Percentiles rank a stretch among this genome's conserved stretches.
These are phyloP conservation scores for Hypoxylon sp. DNA, from an alignment of 2,329 filamentous ascomycete species.

Conservation along the genomic window DNA sequence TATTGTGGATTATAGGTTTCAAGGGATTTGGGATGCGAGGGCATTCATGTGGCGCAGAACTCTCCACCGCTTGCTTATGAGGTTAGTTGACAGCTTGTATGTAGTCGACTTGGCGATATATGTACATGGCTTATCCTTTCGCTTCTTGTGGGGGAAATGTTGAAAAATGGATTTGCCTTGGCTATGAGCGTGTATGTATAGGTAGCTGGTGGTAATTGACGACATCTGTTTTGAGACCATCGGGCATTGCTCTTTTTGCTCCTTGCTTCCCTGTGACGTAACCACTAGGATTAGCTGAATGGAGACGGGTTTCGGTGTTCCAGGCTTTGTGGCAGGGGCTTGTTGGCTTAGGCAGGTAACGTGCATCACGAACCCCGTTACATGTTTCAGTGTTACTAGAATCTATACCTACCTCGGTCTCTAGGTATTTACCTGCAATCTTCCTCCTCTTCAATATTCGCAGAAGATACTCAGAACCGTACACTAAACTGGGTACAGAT, in stretches of 20 bases:
- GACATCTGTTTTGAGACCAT: neutral
- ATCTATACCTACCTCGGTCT: no score
- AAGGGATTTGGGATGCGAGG: neutral
- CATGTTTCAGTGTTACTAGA: slow-evolving; percentile 10
- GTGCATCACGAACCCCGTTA: slow-evolving; percentile 26
- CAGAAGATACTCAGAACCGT: neutral
- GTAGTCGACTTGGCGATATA: neutral
- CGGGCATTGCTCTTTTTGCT: neutral
- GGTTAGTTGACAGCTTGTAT: neutral
- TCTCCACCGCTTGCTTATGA: neutral
- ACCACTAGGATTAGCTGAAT: slow-evolving; percentile 12
- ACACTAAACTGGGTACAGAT: neutral
- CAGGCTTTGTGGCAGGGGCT: slow-evolving; percentile 9
- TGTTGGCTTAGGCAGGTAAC: slow-evolving; percentile 8
- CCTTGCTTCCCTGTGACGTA: slow-evolving; percentile 22
- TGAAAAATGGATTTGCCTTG: neutral
- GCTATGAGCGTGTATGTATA: neutral
- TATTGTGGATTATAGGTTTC: neutral
- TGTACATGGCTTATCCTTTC: neutral
- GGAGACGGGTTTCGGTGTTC: slow-evolving; percentile 19
- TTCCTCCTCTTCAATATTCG: neutral
- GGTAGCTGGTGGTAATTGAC: neutral
- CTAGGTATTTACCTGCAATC: slow-evolving; percentile 7
- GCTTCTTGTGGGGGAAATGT: neutral
- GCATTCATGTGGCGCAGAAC: slow-evolving; percentile 11